Base-by-base conservation (phyloP, 139 green algal genomes). In the Picochlorum costavermella region DNA sequence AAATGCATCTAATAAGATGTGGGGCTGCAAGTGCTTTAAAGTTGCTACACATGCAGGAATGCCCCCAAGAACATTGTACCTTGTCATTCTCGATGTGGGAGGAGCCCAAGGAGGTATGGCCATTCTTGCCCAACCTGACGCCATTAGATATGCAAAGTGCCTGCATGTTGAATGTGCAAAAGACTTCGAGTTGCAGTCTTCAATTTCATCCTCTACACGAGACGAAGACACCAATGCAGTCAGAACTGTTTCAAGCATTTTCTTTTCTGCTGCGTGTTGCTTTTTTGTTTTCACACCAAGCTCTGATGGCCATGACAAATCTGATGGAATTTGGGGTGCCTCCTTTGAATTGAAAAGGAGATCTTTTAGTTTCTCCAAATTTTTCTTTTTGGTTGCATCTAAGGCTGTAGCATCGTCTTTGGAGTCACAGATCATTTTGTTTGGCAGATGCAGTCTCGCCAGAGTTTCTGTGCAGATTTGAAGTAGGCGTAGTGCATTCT, bases 71-170 rank as follows among this genome's bases (percentile, higher is more conserved):
- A 79, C 80, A 12, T 50, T 33, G 26, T 72, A 75, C 13, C 12
- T 46, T 0, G 28, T 20, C 13, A 72, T 49, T n/a, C 63, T 63
- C 3, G 70, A 77, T 11, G 72, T 63, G 1, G 72, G 65, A 31
- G 72, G 72, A 6, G 64, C 44, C 2, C 63, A 20, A 16, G 60
- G 51, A 5, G 61, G 9, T 45, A 46, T 29, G 6, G 20, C 25
- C 50, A 53, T 74, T 3, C 61, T 46, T 45, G 60, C 65, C 58
- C 69, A 76, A 14, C 81, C 83, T 2, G 77, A 70, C 10, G 82
- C 82, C 57, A 95, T 89, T 48, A 98, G 81, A 75, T 97, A 83
- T 6, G 87, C 92, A 68, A 95, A 94, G 71, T 98, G 92, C 48
- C 86, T 82, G 56, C 74, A 86, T 14, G 95, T 70, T 43, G 76